A percentile compares a stretch with the other conserved stretches of the same genome.
These are phyloP conservation scores for Vitis cinerea DNA, from an alignment of 164 flowering plant genomes.

Conservation along the genomic window DNA sequence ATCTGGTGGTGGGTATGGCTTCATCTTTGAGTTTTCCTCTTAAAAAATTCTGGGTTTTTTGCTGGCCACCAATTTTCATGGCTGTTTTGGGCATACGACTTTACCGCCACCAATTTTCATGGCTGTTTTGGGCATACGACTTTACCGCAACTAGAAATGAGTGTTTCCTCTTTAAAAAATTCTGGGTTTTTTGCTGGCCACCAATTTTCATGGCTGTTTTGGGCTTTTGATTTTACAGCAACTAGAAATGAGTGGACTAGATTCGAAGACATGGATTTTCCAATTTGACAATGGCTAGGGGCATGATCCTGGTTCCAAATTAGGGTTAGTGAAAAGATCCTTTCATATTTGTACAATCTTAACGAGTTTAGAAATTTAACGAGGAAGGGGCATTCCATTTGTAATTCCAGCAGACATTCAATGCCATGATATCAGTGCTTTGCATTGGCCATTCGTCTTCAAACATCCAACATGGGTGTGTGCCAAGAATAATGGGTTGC, in stretches of 20 bases:
- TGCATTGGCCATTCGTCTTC: no score
- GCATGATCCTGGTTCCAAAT: not conserved
- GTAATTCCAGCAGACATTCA: no score
- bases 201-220: not conserved
- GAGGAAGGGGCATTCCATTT: no score
- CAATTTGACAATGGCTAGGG: not conserved
- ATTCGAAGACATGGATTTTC: not conserved
- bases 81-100: not conserved
- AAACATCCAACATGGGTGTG: no score
- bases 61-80: constrained; percentile 1
- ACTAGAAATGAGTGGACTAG: not conserved
- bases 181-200: constrained; percentile 1
- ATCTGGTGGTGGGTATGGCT: not conserved
- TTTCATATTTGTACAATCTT: no score
- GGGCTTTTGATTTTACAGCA: not conserved
- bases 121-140: not conserved
- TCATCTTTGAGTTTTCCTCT: not conserved
- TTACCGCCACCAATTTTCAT: not conserved
- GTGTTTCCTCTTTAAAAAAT: not conserved
- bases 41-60: not conserved
- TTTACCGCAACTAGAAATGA: not conserved
- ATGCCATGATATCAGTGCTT: no score
- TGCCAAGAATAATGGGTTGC: no score
- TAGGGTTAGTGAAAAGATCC: not conserved
- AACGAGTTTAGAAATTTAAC: no score